Evolutionary conservation across 352 stramenopile species (phyloP).

Genomic region (Phytophthora sp.): DNA sequence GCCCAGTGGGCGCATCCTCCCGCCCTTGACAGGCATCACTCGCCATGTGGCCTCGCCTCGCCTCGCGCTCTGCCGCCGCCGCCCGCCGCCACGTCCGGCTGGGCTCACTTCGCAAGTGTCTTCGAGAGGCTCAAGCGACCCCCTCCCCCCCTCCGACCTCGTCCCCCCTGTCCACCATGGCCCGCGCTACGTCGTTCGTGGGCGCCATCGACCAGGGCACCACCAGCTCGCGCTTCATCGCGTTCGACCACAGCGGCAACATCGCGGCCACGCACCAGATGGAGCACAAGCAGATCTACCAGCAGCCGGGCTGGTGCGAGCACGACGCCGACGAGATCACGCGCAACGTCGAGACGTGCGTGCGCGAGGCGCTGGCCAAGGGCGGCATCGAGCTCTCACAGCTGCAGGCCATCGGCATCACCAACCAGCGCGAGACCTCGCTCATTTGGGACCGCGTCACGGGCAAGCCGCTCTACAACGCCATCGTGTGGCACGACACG

Average conservation of each 20-base stretch:
- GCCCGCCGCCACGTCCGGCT: neutral
- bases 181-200: slow-evolving; percentile 54
- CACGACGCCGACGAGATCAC: slow-evolving; percentile 98
- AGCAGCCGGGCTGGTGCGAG: slow-evolving; percentile 96
- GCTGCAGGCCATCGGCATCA: slow-evolving; percentile 96
- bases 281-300: slow-evolving; percentile 97
- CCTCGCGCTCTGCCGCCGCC: slow-evolving; percentile 4
- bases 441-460: slow-evolving; percentile 97
- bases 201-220: slow-evolving; percentile 98
- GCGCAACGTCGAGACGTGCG: slow-evolving; percentile 79
- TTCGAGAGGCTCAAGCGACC: slow-evolving; percentile 24
- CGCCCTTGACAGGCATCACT: slow-evolving; percentile 19
- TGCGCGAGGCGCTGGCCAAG: slow-evolving; percentile 77
- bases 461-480: slow-evolving; percentile 97
- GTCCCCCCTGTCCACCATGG: slow-evolving; percentile 34
- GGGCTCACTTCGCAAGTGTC: slow-evolving; percentile 49
- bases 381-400: slow-evolving; percentile 68
- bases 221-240: slow-evolving; percentile 96
- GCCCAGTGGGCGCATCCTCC: neutral
- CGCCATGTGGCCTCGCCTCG: slow-evolving; percentile 20
- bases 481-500: slow-evolving; percentile 99
- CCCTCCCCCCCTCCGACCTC: slow-evolving; percentile 1
- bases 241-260: slow-evolving; percentile 91
- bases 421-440: slow-evolving; percentile 99
- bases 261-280: slow-evolving; percentile 94